phyloP scores from a whole-genome alignment of 2,329 filamentous ascomycete species.

The Pseudogymnoascus sp. region DNA sequence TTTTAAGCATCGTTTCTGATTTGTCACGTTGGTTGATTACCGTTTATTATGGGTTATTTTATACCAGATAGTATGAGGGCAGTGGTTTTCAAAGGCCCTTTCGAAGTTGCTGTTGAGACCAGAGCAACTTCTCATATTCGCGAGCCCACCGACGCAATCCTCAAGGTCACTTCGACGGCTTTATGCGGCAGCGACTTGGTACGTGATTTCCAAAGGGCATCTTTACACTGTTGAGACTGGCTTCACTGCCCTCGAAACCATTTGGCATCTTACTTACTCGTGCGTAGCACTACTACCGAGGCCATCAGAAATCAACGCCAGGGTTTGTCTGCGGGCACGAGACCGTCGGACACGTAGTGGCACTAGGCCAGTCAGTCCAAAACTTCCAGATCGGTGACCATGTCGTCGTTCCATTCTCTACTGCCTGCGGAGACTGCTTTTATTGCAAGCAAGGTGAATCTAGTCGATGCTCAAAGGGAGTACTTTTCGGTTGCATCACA shows the following conservation, averaged over 20 bases:
- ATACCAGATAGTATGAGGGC: too few species aligned
- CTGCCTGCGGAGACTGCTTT: conserved; percentile 40
- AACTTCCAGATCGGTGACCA: conserved; percentile 52
- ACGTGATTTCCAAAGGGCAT: neutral
- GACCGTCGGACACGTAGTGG: conserved; percentile 58
- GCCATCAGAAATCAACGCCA: conserved; percentile 60
- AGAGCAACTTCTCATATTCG: too few species aligned
- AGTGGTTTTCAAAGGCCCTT: too few species aligned
- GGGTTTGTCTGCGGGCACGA: conserved; percentile 69
- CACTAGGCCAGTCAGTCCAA: conserved; percentile 8
- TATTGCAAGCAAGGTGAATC: conserved; percentile 43
- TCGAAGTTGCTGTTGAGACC: too few species aligned
- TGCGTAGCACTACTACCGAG: conserved; percentile 49
- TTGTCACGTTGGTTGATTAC: too few species aligned
- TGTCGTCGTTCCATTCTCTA: conserved; percentile 44
- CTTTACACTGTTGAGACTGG: neutral
- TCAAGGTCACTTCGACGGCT: too few species aligned
- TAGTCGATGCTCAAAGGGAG: conserved; percentile 36
- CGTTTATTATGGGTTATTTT: too few species aligned
- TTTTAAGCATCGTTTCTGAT: too few species aligned
- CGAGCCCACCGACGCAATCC: too few species aligned
- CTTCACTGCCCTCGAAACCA: neutral
- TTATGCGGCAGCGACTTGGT: neutral
- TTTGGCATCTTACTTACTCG: neutral
- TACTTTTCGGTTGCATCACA: conserved; percentile 31